Conservation (phyloP, 352 stramenopile genomes). For the Pythium aphanidermatum region DNA sequence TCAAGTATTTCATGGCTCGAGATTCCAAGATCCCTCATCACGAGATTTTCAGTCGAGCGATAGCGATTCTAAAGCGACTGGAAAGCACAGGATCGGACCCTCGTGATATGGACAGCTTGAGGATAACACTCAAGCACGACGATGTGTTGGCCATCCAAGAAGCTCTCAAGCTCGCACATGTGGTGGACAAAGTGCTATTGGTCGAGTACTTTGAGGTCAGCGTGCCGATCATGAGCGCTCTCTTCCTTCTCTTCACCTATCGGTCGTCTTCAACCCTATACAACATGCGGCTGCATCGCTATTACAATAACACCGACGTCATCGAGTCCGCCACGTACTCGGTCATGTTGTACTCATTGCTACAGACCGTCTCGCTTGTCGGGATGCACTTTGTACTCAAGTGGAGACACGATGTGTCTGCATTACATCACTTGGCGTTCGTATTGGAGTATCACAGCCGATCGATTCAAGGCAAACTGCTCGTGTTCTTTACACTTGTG, state of each 20-base stretch:
- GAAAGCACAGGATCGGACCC: not conserved
- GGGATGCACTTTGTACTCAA: slow-evolving; percentile 9
- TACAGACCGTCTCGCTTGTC: slow-evolving; percentile 5
- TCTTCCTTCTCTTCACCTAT: slow-evolving; percentile 11
- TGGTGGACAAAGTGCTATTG: slow-evolving; percentile 6
- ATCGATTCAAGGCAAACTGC: slow-evolving; percentile 11
- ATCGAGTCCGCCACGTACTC: slow-evolving; percentile 4
- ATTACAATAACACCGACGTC: slow-evolving; percentile 5
- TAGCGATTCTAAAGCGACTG: not conserved
- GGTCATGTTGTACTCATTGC: slow-evolving; percentile 9
- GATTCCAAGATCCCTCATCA: not conserved
- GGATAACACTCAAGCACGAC: not conserved
- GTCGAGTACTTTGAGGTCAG: slow-evolving; percentile 20
- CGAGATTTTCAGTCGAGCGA: too few species aligned
- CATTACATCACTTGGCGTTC: slow-evolving; percentile 13
- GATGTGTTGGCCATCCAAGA: slow-evolving; percentile 4
- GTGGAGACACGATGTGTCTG: slow-evolving; percentile 1
- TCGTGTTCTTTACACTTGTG: slow-evolving; percentile 12
- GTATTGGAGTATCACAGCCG: slow-evolving; percentile 11
- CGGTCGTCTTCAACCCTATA: slow-evolving; percentile 5
- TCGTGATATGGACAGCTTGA: too few species aligned
- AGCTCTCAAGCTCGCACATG: slow-evolving; percentile 4
- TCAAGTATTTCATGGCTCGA: too few species aligned
- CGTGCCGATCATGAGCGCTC: slow-evolving; percentile 7
- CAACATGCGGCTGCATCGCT: slow-evolving; percentile 11